A percentile compares a stretch with the other conserved stretches of the same genome.
Evolutionary conservation across 1,284 basidiomycete species (phyloP).

Genomic region (Earliella scabrosa): DNA sequence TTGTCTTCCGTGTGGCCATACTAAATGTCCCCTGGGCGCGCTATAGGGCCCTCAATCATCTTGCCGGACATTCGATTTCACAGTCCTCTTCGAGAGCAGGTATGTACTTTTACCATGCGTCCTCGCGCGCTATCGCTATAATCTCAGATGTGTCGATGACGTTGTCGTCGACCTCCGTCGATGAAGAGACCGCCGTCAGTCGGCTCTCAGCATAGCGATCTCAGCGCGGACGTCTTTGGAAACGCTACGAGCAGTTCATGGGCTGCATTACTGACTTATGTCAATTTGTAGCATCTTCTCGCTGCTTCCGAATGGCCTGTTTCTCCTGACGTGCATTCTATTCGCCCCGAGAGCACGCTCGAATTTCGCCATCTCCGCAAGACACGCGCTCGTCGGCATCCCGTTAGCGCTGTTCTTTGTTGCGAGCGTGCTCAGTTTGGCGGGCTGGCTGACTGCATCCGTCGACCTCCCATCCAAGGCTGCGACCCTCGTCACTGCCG

Average conservation of each 20-base stretch:
- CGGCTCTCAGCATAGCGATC: too few relatives aligned
- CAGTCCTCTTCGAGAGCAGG: slow-evolving; percentile 4
- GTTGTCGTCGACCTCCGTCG: too few relatives aligned
- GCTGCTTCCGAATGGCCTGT: background rate
- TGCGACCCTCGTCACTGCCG: background rate
- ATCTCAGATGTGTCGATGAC: too few relatives aligned
- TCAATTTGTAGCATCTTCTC: background rate
- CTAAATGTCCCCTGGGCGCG: too few relatives aligned
- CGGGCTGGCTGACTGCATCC: background rate
- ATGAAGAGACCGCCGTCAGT: too few relatives aligned
- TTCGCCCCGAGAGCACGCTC: background rate
- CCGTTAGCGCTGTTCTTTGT: background rate
- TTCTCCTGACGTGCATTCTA: background rate
- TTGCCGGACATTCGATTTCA: slow-evolving; percentile 1
- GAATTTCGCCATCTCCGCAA: background rate
- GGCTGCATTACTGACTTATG: background rate
- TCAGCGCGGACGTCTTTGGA: too few relatives aligned
- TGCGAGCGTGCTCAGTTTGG: background rate
- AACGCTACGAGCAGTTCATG: too few relatives aligned
- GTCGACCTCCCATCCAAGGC: background rate
- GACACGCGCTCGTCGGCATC: background rate
- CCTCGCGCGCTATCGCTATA: background rate
- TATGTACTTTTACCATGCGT: background rate
- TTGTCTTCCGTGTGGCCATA: too few relatives aligned
- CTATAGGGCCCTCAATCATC: slow-evolving; percentile 1